These are phyloP conservation scores for Xylona heveae DNA, from an alignment of 495 filamentous ascomycete genomes.

Conservation along the genomic window DNA sequence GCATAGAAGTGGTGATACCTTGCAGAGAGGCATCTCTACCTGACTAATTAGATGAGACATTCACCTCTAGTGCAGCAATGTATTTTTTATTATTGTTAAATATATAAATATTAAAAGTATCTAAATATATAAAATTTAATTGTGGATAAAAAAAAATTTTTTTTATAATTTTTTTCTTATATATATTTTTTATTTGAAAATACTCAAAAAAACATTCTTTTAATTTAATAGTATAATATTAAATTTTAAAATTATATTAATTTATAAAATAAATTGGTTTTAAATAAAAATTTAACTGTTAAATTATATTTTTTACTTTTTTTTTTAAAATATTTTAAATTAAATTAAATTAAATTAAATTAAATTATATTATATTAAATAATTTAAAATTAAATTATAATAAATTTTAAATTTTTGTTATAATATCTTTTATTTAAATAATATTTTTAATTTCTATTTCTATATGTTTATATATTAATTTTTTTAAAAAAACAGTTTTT, in stretches of 20 bases:
- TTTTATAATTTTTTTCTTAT: not conserved
- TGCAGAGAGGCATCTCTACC: no score
- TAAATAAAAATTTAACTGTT: not conserved
- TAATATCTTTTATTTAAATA: no score
- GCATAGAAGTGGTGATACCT: no score
- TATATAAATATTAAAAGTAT: not conserved
- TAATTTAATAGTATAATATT: no score
- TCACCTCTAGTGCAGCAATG: no score
- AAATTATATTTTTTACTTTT: no score
- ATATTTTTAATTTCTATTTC: no score
- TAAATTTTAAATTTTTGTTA: no score
- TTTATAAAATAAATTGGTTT: not conserved
- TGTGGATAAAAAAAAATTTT: not conserved
- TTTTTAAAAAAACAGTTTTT: not conserved
- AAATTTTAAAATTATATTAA: not conserved
- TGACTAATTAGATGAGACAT: no score
- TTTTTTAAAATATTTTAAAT: not conserved
- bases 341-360: not conserved
- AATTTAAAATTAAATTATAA: not conserved
- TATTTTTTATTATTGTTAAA: no score
- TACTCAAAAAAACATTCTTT: not conserved
- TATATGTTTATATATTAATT: no score
- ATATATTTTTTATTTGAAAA: not conserved
- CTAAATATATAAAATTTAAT: not conserved
- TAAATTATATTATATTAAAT: not conserved